Percentiles rank a stretch among this genome's conserved stretches.
These are phyloP conservation scores for Macaranga tanarius DNA, from an alignment of 441 rosid species.

Conservation along the genomic window DNA sequence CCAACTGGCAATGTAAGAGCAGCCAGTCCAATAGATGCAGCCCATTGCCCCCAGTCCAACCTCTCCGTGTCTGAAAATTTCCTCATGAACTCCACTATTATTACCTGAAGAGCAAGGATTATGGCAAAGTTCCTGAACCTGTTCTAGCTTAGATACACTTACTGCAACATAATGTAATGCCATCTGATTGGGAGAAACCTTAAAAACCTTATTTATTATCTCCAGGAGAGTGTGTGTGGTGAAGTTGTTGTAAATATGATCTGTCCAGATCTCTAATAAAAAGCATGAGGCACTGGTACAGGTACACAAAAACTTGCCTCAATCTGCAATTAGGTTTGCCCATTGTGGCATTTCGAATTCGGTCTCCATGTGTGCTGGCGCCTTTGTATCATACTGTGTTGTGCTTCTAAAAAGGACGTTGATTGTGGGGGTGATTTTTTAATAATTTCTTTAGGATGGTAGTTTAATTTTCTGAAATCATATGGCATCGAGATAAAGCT, in stretches of 20 bases:
- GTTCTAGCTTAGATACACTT: slow-evolving; percentile 47
- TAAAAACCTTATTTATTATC: slow-evolving; percentile 10
- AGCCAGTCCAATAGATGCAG: slow-evolving; percentile 39
- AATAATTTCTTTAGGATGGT: background rate
- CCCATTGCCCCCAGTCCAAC: slow-evolving; percentile 48
- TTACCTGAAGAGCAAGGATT: slow-evolving; percentile 52
- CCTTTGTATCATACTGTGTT: slow-evolving; percentile 24
- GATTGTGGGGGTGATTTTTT: background rate
- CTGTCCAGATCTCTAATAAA: slow-evolving; percentile 29
- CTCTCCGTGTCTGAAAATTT: slow-evolving; percentile 54
- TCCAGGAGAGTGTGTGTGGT: slow-evolving; percentile 21
- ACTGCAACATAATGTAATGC: slow-evolving; percentile 22
- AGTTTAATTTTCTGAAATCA: background rate
- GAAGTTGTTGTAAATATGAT: slow-evolving; percentile 18
- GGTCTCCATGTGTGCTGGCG: slow-evolving; percentile 14
- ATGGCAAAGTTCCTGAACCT: slow-evolving; percentile 53
- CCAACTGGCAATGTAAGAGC: slow-evolving; percentile 58
- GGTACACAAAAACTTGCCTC: slow-evolving; percentile 30
- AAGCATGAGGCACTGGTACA: slow-evolving; percentile 27
- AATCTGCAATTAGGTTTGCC: slow-evolving; percentile 31
- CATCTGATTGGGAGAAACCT: slow-evolving; percentile 31
- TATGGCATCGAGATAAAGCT: no score
- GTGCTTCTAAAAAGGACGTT: slow-evolving; percentile 15
- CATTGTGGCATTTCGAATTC: slow-evolving; percentile 21
- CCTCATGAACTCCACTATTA: slow-evolving; percentile 56